phyloP scores from a whole-genome alignment of 768 basidiomycete genomes.

The Epithele typhae region DNA sequence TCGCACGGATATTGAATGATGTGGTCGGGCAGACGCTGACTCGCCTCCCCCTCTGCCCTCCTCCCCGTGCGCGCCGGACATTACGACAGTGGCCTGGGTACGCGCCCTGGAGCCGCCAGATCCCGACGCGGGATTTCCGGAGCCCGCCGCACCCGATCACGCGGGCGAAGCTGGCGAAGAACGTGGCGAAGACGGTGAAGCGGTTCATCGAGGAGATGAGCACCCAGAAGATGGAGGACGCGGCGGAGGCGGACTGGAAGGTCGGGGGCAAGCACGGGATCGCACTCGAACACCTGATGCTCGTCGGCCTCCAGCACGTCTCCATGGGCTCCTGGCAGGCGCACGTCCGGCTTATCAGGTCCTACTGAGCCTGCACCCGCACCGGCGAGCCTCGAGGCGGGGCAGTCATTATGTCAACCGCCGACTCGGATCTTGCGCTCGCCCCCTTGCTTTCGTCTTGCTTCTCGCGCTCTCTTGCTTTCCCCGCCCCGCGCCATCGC shows the following conservation, averaged over 20 bases:
- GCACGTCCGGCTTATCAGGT: slow-evolving; percentile 51
- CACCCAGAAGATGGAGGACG: slow-evolving; percentile 55
- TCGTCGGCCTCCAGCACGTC: slow-evolving; percentile 79
- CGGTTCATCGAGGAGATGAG: slow-evolving; percentile 61
- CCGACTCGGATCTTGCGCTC: too few species aligned
- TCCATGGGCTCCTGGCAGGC: slow-evolving; percentile 84
- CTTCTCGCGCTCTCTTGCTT: neutral
- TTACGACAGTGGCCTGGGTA: slow-evolving; percentile 74
- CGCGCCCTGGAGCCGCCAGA: slow-evolving; percentile 72
- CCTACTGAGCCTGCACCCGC: neutral
- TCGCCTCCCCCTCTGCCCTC: too few species aligned
- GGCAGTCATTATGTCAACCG: too few species aligned
- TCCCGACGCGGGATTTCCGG: slow-evolving; percentile 77
- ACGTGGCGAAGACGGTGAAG: slow-evolving; percentile 70
- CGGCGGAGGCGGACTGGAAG: slow-evolving; percentile 55
- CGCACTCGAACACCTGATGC: slow-evolving; percentile 59
- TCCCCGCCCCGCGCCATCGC: neutral
- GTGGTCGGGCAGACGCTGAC: slow-evolving; percentile 5
- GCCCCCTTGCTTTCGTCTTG: too few species aligned
- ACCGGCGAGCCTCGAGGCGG: too few species aligned
- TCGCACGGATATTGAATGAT: neutral
- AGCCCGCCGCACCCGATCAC: slow-evolving; percentile 78
- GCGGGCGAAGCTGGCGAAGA: slow-evolving; percentile 70
- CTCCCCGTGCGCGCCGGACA: slow-evolving; percentile 36
- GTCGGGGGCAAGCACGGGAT: slow-evolving; percentile 51